A percentile compares a stretch with the other conserved stretches of the same genome.
These are phyloP conservation scores for Tricholoma hemisulphureum DNA, from an alignment of 768 basidiomycete genomes.

Conservation along the genomic window DNA sequence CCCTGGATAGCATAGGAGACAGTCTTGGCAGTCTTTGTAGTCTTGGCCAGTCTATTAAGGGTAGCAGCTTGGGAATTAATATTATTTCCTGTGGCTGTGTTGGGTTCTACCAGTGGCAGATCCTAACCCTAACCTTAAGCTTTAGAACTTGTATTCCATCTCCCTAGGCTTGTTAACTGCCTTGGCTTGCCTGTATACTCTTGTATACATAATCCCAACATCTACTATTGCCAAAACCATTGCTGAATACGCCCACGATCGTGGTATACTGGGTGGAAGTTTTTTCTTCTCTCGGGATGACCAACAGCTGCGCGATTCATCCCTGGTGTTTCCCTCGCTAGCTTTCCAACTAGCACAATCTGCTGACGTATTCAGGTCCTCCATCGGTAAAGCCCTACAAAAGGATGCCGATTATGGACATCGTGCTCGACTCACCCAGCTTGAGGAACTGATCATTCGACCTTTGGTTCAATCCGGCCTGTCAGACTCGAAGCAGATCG, in stretches of 20 bases:
- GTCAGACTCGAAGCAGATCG: neutral
- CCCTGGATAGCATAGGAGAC: too few relatives aligned
- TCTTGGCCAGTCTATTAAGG: too few relatives aligned
- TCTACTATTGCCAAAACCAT: constrained; percentile 19
- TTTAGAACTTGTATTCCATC: too few relatives aligned
- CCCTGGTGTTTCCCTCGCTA: neutral
- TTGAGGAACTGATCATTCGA: neutral
- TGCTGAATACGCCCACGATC: constrained; percentile 4
- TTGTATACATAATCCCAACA: too few relatives aligned
- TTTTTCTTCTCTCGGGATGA: constrained; percentile 4
- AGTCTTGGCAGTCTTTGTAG: too few relatives aligned
- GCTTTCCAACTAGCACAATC: constrained; percentile 2
- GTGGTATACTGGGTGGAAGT: constrained; percentile 6
- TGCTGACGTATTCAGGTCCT: neutral
- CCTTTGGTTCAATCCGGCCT: neutral
- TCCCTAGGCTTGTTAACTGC: too few relatives aligned
- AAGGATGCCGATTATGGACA: neutral
- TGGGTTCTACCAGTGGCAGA: too few relatives aligned
- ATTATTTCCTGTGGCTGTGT: too few relatives aligned
- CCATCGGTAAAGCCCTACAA: neutral
- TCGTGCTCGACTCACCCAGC: neutral
- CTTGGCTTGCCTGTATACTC: too few relatives aligned
- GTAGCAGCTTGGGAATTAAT: too few relatives aligned
- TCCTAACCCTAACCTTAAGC: too few relatives aligned
- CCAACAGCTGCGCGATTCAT: neutral